Evolutionary conservation across 2,329 filamentous ascomycete genomes (phyloP).

Genomic region (Aspergillus floridensis): DNA sequence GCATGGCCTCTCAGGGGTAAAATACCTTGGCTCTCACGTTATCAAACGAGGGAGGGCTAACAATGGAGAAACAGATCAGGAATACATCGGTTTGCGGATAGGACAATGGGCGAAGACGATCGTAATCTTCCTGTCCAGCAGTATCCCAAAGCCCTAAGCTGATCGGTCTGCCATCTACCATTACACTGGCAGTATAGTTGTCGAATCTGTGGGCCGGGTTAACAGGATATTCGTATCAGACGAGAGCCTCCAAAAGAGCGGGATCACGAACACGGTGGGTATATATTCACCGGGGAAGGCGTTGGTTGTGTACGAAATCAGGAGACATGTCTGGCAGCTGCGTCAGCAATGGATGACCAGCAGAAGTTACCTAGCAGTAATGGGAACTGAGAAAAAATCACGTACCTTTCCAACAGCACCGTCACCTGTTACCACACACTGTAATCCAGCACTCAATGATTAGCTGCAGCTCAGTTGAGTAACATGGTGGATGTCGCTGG

Average conservation of each 20-base stretch:
- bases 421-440: slow-evolving; percentile 99
- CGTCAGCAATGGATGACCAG: slow-evolving; percentile 2
- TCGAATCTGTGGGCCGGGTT: slow-evolving; percentile 67
- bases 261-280: slow-evolving; percentile 68
- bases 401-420: slow-evolving; percentile 97
- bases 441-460: slow-evolving; percentile 34
- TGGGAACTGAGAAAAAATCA: slow-evolving; percentile 18
- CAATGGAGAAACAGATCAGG: slow-evolving; percentile 96
- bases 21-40: slow-evolving; percentile 97
- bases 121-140: slow-evolving; percentile 97
- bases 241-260: slow-evolving; percentile 13
- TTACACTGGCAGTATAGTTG: slow-evolving; percentile 98
- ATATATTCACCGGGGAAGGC: slow-evolving; percentile 99
- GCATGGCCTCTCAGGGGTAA: slow-evolving; percentile 8
- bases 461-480: slow-evolving; percentile 29
- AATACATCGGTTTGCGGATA: slow-evolving; percentile 99
- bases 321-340: slow-evolving; percentile 77
- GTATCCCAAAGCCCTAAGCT: slow-evolving; percentile 98
- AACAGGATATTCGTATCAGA: slow-evolving; percentile 19
- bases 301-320: slow-evolving; percentile 99
- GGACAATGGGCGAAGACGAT: slow-evolving; percentile 87
- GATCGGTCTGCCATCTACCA: slow-evolving; percentile 98
- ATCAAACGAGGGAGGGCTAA: slow-evolving; percentile 95
- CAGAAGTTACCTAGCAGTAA: slow-evolving; percentile 5
- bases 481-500: slow-evolving; percentile 6